phyloP scores from a whole-genome alignment of 257 asterid genomes.

The Salvia splendens region DNA sequence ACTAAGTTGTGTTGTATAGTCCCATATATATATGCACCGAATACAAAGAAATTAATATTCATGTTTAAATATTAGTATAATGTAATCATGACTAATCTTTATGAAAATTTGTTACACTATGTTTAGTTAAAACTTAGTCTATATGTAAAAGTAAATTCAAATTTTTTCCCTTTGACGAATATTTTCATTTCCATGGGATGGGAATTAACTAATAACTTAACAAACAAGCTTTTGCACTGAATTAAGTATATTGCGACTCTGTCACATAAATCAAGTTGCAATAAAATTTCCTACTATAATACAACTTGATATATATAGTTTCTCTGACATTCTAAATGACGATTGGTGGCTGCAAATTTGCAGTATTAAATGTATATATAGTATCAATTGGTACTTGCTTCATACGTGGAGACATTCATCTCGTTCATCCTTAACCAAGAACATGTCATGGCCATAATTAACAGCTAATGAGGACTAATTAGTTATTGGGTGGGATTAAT shows the following conservation, averaged over 20 bases:
- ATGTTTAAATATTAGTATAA: too few species aligned
- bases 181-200: background rate
- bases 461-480: conserved; percentile 22
- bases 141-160: too few species aligned
- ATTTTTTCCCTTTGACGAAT: background rate
- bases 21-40: too few species aligned
- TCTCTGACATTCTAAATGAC: conserved; percentile 24
- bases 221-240: background rate
- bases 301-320: conserved; percentile 13
- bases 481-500: background rate
- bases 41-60: too few species aligned
- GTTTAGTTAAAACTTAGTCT: too few species aligned
- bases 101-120: too few species aligned
- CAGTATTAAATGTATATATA: background rate
- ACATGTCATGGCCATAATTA: background rate
- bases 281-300: background rate
- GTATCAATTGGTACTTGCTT: conserved; percentile 32
- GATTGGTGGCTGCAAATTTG: conserved; percentile 32
- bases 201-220: background rate
- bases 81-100: too few species aligned
- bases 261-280: conserved; percentile 27
- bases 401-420: conserved; percentile 41
- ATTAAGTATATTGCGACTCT: background rate
- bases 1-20: too few species aligned
- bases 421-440: conserved; percentile 28